Evolutionary conservation across 2,329 filamentous ascomycete genomes (phyloP).

Genomic region (Macroventuria anomochaeta): DNA sequence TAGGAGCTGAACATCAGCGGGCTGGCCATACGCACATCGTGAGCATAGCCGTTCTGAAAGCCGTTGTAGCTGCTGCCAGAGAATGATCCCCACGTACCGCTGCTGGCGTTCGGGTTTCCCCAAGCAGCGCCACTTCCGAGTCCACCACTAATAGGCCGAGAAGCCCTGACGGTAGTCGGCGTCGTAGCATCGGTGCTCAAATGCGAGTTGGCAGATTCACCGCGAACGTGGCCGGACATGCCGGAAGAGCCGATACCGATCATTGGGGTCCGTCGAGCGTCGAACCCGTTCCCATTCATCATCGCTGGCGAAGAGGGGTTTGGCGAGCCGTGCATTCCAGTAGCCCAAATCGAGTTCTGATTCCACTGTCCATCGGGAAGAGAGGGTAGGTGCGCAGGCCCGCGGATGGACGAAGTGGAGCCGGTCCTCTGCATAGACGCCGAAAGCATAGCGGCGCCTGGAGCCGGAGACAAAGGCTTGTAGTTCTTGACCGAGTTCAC

Average conservation of each 20-base stretch:
- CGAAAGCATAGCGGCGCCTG: conserved; percentile 32
- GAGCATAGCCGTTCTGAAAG: conserved; percentile 24
- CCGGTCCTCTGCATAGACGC: conserved; percentile 44
- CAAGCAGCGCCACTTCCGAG: conserved; percentile 43
- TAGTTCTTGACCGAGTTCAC: conserved; percentile 49
- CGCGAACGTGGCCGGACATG: conserved; percentile 51
- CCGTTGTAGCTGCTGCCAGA: conserved; percentile 25
- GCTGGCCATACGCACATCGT: conserved; percentile 46
- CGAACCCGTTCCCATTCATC: conserved; percentile 26
- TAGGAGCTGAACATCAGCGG: conserved; percentile 53
- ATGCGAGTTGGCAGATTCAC: conserved; percentile 52
- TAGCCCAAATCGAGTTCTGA: conserved; percentile 48
- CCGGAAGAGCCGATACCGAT: conserved; percentile 39
- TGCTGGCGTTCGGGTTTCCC: conserved; percentile 35
- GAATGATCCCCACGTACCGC: conserved; percentile 32
- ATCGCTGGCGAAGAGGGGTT: conserved; percentile 40
- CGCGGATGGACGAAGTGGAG: conserved; percentile 46
- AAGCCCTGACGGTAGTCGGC: conserved; percentile 22
- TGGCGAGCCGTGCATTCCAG: conserved; percentile 38
- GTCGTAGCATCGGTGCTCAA: conserved; percentile 42
- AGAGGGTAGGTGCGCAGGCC: conserved; percentile 44
- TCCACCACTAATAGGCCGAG: conserved; percentile 37
- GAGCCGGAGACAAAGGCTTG: conserved; percentile 38
- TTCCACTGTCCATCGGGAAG: conserved; percentile 47
- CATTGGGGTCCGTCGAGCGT: conserved; percentile 41